Conservation (phyloP, 73 alveolate species). For the Blepharisma japonicum region DNA sequence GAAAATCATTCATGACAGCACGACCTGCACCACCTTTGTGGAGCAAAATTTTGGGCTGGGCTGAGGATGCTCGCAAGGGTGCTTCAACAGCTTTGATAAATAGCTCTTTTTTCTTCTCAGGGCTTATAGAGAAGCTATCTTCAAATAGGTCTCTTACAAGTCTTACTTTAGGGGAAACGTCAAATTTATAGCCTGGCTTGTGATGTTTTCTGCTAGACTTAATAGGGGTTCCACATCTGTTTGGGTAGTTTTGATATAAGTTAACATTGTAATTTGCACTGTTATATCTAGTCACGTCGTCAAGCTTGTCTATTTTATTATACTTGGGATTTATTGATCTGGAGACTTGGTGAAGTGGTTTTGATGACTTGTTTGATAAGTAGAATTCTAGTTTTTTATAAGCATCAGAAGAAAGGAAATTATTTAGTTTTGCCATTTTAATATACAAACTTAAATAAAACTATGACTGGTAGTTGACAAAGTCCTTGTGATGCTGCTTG, state of each 20-base stretch:
- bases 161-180: neutral
- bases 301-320: neutral
- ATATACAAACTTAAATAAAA: too few relatives aligned
- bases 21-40: neutral
- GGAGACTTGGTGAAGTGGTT: neutral
- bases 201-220: neutral
- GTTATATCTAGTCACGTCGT: conserved; percentile 25
- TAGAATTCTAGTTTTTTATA: neutral
- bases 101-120: neutral
- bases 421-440: too few relatives aligned
- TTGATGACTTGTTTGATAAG: neutral
- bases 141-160: neutral
- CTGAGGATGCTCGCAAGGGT: neutral
- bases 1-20: conserved; percentile 2
- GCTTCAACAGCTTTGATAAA: conserved; percentile 15
- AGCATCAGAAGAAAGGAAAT: too few relatives aligned
- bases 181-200: neutral
- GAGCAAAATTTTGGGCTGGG: neutral
- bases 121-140: neutral
- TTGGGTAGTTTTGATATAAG: conserved; percentile 7
- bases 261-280: conserved; percentile 26
- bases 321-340: conserved; percentile 14
- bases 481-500: too few relatives aligned
- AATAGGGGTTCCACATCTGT: conserved; percentile 18
- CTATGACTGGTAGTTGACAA: too few relatives aligned